A percentile compares a stretch with the other conserved stretches of the same genome.
Evolutionary conservation across 305 asterid genomes (phyloP).

Genomic region (Petunia hybrid): DNA sequence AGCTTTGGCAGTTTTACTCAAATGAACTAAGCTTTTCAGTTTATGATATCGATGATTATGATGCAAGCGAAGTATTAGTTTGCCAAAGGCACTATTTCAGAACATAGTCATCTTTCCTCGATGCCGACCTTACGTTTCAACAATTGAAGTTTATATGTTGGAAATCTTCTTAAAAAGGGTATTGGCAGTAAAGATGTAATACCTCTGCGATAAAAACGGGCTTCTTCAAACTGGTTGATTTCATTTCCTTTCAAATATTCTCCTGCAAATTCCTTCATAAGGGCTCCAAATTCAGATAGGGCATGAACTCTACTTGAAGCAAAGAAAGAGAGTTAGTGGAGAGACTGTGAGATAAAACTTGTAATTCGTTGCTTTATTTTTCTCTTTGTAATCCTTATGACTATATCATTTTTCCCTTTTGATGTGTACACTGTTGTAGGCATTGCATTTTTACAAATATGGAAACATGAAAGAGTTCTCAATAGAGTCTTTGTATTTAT

Average conservation of each 20-base stretch:
- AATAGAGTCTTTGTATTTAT: conserved; percentile 25
- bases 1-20: not conserved
- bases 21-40: not conserved
- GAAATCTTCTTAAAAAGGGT: not conserved
- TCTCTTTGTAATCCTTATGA: not conserved
- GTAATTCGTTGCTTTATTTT: not conserved
- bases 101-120: not conserved
- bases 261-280: not conserved
- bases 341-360: not conserved
- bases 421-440: not conserved
- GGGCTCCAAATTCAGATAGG: not conserved
- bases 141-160: not conserved
- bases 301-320: not conserved
- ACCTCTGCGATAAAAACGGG: not conserved
- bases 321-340: not conserved
- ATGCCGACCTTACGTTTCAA: not conserved
- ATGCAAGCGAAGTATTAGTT: not conserved
- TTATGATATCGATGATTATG: not conserved
- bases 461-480: not conserved
- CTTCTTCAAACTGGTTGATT: not conserved
- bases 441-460: not conserved
- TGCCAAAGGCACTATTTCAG: not conserved
- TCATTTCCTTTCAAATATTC: conserved; percentile 1
- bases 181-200: not conserved
- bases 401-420: not conserved